Base-by-base conservation (phyloP, 106 monocot genomes). In the Dendrobium nobile region DNA sequence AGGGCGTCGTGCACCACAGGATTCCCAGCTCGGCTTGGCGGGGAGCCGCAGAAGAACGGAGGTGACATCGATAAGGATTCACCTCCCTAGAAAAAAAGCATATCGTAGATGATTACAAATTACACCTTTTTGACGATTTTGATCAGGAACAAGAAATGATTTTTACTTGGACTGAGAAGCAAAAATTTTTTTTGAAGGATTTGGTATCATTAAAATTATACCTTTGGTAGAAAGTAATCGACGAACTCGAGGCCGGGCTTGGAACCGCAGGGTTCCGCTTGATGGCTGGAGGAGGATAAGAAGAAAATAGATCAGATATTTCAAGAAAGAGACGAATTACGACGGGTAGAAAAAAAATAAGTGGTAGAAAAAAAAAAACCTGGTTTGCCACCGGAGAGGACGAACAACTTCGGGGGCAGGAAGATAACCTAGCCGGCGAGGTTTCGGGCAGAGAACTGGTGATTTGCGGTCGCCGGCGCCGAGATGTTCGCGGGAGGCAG, bases 361-460 rank as follows among this genome's bases (percentile, higher is more conserved):
- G 44, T 56, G 13, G 43, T 41, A 5, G 19, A 1, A 13, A 40
- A 58, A 41, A 11, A 81, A 26, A 40, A 77, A 85, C 82, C 67
- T 79, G 40, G 76, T 20, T 0, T 78, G 80, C 77, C 79, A 70
- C 28, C 82, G 80, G 15, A 85, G 54, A 8, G 80, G 78, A 41
- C 83, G 74, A 73, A 73, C 41, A 65, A 78, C 78, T 67, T 85
- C 87, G 64, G 78, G 33, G 26, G 31, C 70, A 19, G 72, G 61
- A 47, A 86, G 77, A 15, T 54, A 84, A 7, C 48, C 54, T 4
- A 89, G 42, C 44, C 89, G 84, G 15, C 85, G 83, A 1, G 90
- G 90, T 33, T 90, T 87, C 1, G 90, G 90, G 82, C 90, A 90
- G 43, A 85, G 54, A 31, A 90, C 81, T 10, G 87, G 74, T 1